Percentiles rank a stretch among this genome's conserved stretches.
phyloP scores from a whole-genome alignment of 257 asterid species.

The Solanum paucissectum region DNA sequence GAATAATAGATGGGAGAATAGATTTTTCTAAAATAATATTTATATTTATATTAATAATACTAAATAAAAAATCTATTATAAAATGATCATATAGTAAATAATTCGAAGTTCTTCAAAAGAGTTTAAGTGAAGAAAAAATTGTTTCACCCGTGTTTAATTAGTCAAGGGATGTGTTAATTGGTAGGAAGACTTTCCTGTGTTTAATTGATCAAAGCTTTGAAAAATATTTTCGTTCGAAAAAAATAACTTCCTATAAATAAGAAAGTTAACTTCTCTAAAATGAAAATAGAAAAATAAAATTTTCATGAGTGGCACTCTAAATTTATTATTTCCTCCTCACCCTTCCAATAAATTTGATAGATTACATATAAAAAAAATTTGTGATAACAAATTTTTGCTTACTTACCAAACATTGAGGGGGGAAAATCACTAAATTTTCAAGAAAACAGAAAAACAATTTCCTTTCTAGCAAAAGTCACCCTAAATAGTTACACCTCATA shows the following conservation, averaged over 20 bases:
- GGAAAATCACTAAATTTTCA: not conserved
- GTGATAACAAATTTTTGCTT: not conserved
- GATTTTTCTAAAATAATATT: not conserved
- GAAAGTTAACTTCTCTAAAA: not conserved
- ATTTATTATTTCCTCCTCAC: not conserved
- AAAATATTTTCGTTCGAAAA: not conserved
- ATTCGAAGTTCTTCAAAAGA: not conserved
- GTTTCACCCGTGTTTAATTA: not conserved
- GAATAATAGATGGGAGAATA: not conserved
- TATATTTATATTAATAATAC: not conserved
- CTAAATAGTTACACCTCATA: not conserved
- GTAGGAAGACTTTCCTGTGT: not conserved
- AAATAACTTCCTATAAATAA: not conserved
- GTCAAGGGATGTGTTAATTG: not conserved
- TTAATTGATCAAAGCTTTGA: no score
- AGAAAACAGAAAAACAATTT: not conserved
- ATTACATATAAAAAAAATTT: not conserved
- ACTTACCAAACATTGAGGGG: not conserved
- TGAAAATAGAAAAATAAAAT: not conserved
- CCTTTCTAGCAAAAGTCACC: not conserved
- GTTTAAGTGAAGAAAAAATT: not conserved
- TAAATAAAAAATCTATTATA: not conserved
- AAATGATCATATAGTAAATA: no score
- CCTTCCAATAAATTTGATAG: not conserved
- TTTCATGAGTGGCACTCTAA: not conserved